Percentiles rank a stretch among this genome's conserved stretches.
phyloP scores from a whole-genome alignment of 2,329 filamentous ascomycete genomes.

The Diaporthe vexans region DNA sequence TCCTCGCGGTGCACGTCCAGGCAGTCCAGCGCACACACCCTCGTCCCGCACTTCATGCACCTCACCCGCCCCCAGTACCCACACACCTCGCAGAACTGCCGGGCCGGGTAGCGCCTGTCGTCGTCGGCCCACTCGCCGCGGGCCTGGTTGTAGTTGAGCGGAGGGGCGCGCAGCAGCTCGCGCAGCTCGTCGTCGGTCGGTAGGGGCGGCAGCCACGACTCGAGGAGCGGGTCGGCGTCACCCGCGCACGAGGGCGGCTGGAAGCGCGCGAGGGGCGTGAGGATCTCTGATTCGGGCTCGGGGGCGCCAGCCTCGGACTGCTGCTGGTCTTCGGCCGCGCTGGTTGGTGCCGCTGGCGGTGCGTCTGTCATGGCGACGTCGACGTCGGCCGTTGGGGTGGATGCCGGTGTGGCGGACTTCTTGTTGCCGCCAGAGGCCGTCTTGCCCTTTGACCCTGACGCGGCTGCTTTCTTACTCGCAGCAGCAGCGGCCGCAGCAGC shows the following conservation, averaged over 20 bases:
- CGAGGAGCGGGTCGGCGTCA: slow-evolving; percentile 71
- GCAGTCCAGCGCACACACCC: slow-evolving; percentile 84
- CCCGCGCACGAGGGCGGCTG: slow-evolving; percentile 58
- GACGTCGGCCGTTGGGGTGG: slow-evolving; percentile 38
- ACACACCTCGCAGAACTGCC: slow-evolving; percentile 81
- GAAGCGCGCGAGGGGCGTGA: slow-evolving; percentile 51
- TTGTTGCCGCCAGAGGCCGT: slow-evolving; percentile 25
- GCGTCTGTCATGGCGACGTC: slow-evolving; percentile 61
- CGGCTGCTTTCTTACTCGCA: slow-evolving; percentile 37
- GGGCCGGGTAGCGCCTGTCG: slow-evolving; percentile 45
- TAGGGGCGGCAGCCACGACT: slow-evolving; percentile 68
- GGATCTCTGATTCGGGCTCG: slow-evolving; percentile 50
- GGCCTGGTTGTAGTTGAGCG: slow-evolving; percentile 78
- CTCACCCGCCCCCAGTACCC: slow-evolving; percentile 85
- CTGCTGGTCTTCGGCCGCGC: slow-evolving; percentile 30
- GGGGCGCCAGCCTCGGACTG: slow-evolving; percentile 40
- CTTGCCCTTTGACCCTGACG: slow-evolving; percentile 34
- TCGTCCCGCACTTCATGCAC: slow-evolving; percentile 83
- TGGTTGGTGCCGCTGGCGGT: slow-evolving; percentile 28
- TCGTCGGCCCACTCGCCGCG: slow-evolving; percentile 60
- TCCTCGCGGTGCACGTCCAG: slow-evolving; percentile 80
- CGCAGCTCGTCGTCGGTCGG: slow-evolving; percentile 74
- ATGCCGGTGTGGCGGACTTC: slow-evolving; percentile 32
- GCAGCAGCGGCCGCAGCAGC: neutral
- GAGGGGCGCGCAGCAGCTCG: slow-evolving; percentile 72